phyloP scores from a whole-genome alignment of 495 filamentous ascomycete species.

The Aspergillus saccharolyticus region DNA sequence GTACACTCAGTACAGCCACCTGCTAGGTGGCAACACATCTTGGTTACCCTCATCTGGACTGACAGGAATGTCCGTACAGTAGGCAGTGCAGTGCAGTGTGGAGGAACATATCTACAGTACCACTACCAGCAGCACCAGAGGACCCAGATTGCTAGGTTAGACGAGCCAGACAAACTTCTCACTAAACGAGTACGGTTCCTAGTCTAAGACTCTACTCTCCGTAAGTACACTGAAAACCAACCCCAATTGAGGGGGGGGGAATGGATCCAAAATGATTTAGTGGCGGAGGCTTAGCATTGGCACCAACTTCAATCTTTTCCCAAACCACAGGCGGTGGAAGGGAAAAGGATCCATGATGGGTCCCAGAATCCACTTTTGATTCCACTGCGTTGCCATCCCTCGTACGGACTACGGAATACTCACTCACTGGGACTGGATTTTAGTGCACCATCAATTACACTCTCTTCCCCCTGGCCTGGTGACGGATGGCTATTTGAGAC shows the following conservation, averaged over 20 bases:
- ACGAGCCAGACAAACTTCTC: background rate
- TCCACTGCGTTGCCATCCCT: constrained; percentile 15
- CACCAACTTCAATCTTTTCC: constrained; percentile 16
- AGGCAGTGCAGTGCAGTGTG: background rate
- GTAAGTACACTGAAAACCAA: background rate
- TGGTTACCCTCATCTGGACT: no score
- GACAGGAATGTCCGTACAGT: background rate
- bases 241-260: background rate
- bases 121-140: background rate
- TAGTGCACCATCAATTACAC: no score
- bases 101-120: no score
- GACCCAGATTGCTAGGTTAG: no score
- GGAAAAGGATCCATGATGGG: no score
- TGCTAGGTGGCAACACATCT: background rate
- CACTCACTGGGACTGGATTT: no score
- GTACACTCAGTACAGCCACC: background rate
- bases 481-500: constrained; percentile 7
- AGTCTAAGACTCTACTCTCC: background rate
- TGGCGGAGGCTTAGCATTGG: constrained; percentile 30
- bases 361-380: background rate
- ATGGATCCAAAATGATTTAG: constrained; percentile 1
- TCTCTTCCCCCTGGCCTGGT: constrained; percentile 5
- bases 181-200: background rate
- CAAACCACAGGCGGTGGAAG: constrained; percentile 5
- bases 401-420: no score